Percentiles rank a stretch among this genome's conserved stretches.
Conservation (phyloP, 345 rosid genomes). For the Reutealis trisperma region DNA sequence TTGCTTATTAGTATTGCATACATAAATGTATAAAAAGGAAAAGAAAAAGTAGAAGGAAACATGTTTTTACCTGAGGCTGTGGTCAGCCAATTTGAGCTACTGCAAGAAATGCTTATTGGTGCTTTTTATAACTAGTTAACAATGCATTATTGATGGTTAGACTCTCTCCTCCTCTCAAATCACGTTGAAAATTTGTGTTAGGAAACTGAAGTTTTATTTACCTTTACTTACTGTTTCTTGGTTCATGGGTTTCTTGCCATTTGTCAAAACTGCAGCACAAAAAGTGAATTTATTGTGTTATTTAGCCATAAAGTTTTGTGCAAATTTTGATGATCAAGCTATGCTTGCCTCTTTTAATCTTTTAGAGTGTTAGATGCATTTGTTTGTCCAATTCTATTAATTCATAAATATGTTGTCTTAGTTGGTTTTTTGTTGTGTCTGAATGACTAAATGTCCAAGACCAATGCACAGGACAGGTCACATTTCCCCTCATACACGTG, state of each 20-base stretch:
- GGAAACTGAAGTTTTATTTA: background rate
- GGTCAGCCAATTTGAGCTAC: background rate
- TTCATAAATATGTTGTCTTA: background rate
- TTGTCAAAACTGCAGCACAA: background rate
- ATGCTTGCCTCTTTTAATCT: background rate
- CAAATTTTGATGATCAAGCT: background rate
- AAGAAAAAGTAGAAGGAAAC: background rate
- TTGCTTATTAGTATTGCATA: background rate
- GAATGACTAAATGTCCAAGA: background rate
- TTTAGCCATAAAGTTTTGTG: background rate
- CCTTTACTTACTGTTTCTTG: background rate
- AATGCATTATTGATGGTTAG: background rate
- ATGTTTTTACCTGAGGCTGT: background rate
- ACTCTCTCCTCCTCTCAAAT: background rate
- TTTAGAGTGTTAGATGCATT: background rate
- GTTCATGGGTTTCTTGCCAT: background rate
- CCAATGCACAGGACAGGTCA: conserved; percentile 58
- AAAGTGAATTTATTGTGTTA: background rate
- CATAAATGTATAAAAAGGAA: background rate
- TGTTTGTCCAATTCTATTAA: background rate
- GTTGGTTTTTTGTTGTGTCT: background rate
- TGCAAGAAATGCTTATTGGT: background rate
- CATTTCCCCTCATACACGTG: conserved; percentile 59
- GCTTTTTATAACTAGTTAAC: background rate
- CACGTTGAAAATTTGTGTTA: background rate